Percentiles rank a stretch among this genome's conserved stretches.
Evolutionary conservation across 2,329 filamentous ascomycete species (phyloP).

Genomic region (Esteya vermicola): DNA sequence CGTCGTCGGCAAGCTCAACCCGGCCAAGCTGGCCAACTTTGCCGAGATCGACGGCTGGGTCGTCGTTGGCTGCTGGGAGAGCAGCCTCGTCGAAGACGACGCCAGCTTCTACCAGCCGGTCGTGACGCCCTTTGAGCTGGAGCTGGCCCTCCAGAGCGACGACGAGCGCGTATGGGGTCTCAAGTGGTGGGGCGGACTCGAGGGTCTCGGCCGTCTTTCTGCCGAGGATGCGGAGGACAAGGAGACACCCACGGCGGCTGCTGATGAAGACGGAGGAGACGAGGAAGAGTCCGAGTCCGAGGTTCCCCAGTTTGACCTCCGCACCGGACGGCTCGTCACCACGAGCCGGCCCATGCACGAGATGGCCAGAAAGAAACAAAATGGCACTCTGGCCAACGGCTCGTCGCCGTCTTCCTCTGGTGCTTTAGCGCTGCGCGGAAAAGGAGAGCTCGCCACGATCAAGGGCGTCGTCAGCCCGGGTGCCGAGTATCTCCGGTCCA

Average conservation of each 20-base stretch:
- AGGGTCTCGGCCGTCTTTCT: conserved; percentile 33
- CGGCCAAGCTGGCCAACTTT: conserved; percentile 93
- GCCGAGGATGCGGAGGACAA: conserved; percentile 11
- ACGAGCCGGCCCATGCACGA: conserved; percentile 61
- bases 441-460: conserved; percentile 63
- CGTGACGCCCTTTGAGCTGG: conserved; percentile 89
- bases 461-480: conserved; percentile 83
- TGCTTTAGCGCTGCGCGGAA: conserved; percentile 39
- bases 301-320: conserved; percentile 72
- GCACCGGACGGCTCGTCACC: conserved; percentile 71
- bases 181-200: conserved; percentile 80
- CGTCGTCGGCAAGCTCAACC: conserved; percentile 91
- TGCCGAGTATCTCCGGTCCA: conserved; percentile 69
- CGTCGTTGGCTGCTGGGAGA: conserved; percentile 96
- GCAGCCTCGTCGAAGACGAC: conserved; percentile 75
- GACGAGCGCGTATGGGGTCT: conserved; percentile 70
- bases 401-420: conserved; percentile 21
- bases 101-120: conserved; percentile 73
- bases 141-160: conserved; percentile 61
- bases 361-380: conserved; percentile 9
- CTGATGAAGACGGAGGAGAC: conserved; percentile 14
- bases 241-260: background rate
- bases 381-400: conserved; percentile 10
- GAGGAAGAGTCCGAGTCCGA: conserved; percentile 55
- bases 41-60: conserved; percentile 93